Percentiles rank a stretch among this genome's conserved stretches.
These are phyloP conservation scores for Laetiporus sulphureus DNA, from an alignment of 1,284 basidiomycete genomes.

Conservation along the genomic window DNA sequence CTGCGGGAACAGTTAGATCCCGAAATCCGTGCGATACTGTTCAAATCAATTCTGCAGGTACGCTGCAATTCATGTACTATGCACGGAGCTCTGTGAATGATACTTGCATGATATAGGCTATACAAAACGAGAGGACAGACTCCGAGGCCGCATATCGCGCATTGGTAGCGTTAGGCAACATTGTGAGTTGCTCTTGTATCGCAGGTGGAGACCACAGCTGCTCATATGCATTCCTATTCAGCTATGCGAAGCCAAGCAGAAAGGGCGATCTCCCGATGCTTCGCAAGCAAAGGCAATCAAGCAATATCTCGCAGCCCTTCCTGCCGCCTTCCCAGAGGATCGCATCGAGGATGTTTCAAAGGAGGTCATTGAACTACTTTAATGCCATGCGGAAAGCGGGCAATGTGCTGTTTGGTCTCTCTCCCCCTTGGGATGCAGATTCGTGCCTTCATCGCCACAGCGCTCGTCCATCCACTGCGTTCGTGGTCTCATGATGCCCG, in stretches of 20 bases:
- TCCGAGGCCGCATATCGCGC: slow-evolving; percentile 82
- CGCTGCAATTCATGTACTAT: slow-evolving; percentile 10
- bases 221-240: slow-evolving; percentile 20
- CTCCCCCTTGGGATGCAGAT: too few species aligned
- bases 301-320: slow-evolving; percentile 34
- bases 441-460: too few species aligned
- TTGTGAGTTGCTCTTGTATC: too few species aligned
- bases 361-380: slow-evolving; percentile 37
- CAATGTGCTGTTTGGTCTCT: too few species aligned
- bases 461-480: too few species aligned
- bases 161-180: slow-evolving; percentile 84
- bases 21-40: slow-evolving; percentile 28
- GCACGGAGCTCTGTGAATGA: too few species aligned
- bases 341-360: slow-evolving; percentile 44
- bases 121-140: slow-evolving; percentile 66
- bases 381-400: too few species aligned
- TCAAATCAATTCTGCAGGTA: slow-evolving; percentile 45
- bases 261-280: slow-evolving; percentile 28
- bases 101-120: slow-evolving; percentile 41
- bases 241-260: slow-evolving; percentile 42
- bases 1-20: slow-evolving; percentile 35
- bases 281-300: slow-evolving; percentile 35
- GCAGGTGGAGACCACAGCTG: background rate
- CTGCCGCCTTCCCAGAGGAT: slow-evolving; percentile 45
- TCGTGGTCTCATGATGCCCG: too few species aligned